A percentile compares a stretch with the other conserved stretches of the same genome.
Conservation (phyloP, 140 eudicot species). For the Flaveria floridana region DNA sequence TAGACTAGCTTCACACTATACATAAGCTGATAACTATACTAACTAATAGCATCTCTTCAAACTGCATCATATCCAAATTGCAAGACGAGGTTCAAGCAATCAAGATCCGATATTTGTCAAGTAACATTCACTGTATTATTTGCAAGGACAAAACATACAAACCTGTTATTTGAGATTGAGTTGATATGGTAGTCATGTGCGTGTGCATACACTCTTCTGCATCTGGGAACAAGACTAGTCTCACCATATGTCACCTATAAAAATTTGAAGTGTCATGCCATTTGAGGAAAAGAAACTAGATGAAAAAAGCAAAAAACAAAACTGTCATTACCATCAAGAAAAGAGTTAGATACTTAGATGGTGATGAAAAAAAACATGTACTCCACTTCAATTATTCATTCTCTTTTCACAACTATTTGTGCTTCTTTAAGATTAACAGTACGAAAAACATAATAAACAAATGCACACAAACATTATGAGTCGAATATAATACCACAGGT, state of each 20-base stretch:
- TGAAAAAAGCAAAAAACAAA: constrained; percentile 7
- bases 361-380: background rate
- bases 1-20: background rate
- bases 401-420: constrained; percentile 7
- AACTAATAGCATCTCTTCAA: constrained; percentile 21
- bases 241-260: constrained; percentile 75
- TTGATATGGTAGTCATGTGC: constrained; percentile 95
- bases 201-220: constrained; percentile 88
- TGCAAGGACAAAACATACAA: constrained; percentile 11
- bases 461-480: constrained; percentile 21
- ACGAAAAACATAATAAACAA: background rate
- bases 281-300: background rate
- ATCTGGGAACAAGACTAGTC: constrained; percentile 80
- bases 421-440: background rate
- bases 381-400: background rate
- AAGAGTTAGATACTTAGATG: background rate
- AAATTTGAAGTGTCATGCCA: constrained; percentile 19
- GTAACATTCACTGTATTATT: constrained; percentile 14
- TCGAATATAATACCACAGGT: constrained; percentile 83
- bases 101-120: constrained; percentile 1
- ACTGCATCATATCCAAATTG: constrained; percentile 14
- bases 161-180: constrained; percentile 97
- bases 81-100: constrained; percentile 10
- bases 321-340: background rate
- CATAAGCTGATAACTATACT: background rate